These are phyloP conservation scores for Fusarium veterinarium DNA, from an alignment of 2,329 filamentous ascomycete genomes.

Conservation along the genomic window DNA sequence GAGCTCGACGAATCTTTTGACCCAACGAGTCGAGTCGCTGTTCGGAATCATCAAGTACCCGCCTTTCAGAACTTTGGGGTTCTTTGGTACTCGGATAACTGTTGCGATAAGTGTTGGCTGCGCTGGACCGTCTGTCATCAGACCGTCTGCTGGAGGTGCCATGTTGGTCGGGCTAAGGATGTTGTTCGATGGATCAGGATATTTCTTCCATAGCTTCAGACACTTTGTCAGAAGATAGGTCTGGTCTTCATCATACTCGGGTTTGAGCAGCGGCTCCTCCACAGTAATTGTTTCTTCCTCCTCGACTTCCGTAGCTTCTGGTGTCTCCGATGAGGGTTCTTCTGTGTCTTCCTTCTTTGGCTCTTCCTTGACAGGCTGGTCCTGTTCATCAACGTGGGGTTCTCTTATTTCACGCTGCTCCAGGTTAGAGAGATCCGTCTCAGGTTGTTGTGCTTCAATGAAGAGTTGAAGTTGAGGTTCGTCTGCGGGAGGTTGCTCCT, in stretches of 20 bases:
- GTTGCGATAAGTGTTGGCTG: conserved; percentile 78
- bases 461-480: not conserved
- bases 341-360: conserved; percentile 4
- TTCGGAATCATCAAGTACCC: conserved; percentile 90
- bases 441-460: conserved; percentile 14
- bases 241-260: conserved; percentile 61
- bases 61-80: conserved; percentile 82
- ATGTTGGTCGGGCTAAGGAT: conserved; percentile 72
- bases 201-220: conserved; percentile 72
- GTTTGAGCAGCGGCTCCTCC: conserved; percentile 41
- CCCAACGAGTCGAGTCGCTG: conserved; percentile 84
- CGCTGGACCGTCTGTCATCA: conserved; percentile 58
- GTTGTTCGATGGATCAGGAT: conserved; percentile 65
- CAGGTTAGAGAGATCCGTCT: conserved; percentile 36
- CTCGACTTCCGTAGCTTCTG: conserved; percentile 23
- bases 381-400: not conserved
- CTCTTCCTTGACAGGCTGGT: not conserved
- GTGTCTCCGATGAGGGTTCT: conserved; percentile 26
- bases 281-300: conserved; percentile 41
- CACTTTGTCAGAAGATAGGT: conserved; percentile 64
- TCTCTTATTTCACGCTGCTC: not conserved
- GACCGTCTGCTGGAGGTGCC: conserved; percentile 74
- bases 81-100: conserved; percentile 83
- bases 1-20: conserved; percentile 92
- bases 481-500: conserved; percentile 31